Evolutionary conservation across 225 moss, liverwort and hornwort species (phyloP), one percentile per base, ranked within the genome.

Genomic region (Sphagnum contortum): DNA sequence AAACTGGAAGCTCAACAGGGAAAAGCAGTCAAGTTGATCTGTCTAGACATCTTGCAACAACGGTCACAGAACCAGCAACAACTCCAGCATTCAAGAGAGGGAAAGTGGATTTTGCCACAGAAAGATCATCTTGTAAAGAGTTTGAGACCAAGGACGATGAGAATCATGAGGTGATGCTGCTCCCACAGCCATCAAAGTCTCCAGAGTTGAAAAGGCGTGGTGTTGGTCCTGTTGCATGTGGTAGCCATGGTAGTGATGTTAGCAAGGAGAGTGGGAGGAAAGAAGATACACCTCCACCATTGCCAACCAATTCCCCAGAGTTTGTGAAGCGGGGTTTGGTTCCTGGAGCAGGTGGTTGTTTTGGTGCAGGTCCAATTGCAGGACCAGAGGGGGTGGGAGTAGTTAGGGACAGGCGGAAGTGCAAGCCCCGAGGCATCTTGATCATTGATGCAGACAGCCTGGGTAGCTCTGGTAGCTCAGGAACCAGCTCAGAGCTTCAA

Each of bases 341-440:
- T 3, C 88, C 88, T 3, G 69, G 82, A 1, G 44, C 86, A 0
- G 92, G 88, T 5, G 87, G 77, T 9, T 86, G 82, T 48, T 95
- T 95, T 49, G 91, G 91, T 47, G 94, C 94, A 5, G 94, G 94
- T 49, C 89, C 86, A 47, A 80, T 95, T 71, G 92, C 92, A 65
- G 94, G 86, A 56, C 94, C 91, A 2, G 91, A 90, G 45, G 94
- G 94, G 46, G 71, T 89, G 66, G 82, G 86, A 2, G 80, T 86
- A 5, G 84, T 91, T 55, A 80, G 89, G 65, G 94, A 95, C 62
- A 71, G 92, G 14, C 86, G 94, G 3, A 95, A 92, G 47, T 92
- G 94, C 63, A 95, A 95, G 69, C 94, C 94, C 11, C 78, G 94
- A 52, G 94, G 94, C 56, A 90, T 82, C 8, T 67, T 95, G 13